Base-by-base conservation (phyloP, 257 asterid genomes). In the Salvia miltiorrhiza region DNA sequence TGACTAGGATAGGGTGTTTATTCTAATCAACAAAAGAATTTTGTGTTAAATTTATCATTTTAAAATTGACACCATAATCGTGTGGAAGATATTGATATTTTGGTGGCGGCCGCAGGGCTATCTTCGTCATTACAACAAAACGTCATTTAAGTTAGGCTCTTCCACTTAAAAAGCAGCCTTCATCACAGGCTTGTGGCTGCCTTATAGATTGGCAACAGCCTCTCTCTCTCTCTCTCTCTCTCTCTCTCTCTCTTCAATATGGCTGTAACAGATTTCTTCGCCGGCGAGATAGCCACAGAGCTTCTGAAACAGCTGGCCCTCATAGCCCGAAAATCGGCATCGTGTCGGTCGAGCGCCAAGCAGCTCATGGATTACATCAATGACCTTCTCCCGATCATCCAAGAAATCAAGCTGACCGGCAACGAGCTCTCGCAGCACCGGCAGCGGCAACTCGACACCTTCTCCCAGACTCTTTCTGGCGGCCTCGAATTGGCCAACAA, bases 211-310 rank as follows among this genome's bases (percentile, higher is more conserved):
- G 30, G 30, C 30, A 1, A 35, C 40, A 35, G 40, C 40, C 67
- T 47, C 41, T 3, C 9, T n/a, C 43, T 24, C 19, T 9, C 50
- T 2, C 58, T n/a, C n/a, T n/a, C 67, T 47, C 41, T 3, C 9
- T n/a, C 43, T 24, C 67, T 47, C 41, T 3, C 9, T n/a, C 43
- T 24, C 30, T 30, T 5, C 32, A 44, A n/a, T 0, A 92, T 92
- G 98, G 97, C 85, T 45, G 88, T 92, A 0, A 89, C 95, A 17
- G 98, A 92, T 66, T 77, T 89, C 6, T 92, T 92, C 77, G 95
- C 87, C 81, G 97, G 95, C 74, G 98, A 92, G 68, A 85, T 92
- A 16, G 88, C 96, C 75, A 82, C 97, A 17, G 97, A 92, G 49
- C 97, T 92, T 44, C 79, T 92, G 7, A 89, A 87, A 58, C 86